These are phyloP conservation scores for Pyrenophora seminiperda DNA, from an alignment of 2,329 filamentous ascomycete genomes.

Conservation along the genomic window DNA sequence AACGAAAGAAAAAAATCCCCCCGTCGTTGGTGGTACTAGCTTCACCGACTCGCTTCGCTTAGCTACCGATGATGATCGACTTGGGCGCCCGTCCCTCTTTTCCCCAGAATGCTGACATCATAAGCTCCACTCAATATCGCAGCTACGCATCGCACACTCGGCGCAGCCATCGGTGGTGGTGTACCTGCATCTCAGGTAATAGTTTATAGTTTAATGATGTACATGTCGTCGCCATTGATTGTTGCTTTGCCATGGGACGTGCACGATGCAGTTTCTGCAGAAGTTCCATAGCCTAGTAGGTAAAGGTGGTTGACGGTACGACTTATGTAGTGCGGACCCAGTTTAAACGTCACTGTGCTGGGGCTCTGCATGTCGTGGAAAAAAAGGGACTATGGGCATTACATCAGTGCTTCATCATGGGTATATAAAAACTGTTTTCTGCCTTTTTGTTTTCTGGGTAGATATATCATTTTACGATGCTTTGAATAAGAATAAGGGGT, in stretches of 20 bases:
- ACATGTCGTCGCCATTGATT: slow-evolving; percentile 8
- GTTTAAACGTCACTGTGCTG: slow-evolving; percentile 12
- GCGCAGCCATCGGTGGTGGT: slow-evolving; percentile 13
- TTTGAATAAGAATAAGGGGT: too few species aligned
- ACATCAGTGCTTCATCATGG: slow-evolving; percentile 12
- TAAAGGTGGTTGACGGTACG: slow-evolving; percentile 4
- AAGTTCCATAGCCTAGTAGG: not conserved
- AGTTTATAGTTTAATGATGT: slow-evolving; percentile 8
- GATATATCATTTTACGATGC: not conserved
- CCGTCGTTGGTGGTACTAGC: too few species aligned
- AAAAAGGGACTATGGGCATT: slow-evolving; percentile 1
- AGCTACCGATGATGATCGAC: too few species aligned
- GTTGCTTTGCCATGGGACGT: too few species aligned
- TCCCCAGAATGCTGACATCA: slow-evolving; percentile 15
- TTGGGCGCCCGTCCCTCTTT: not conserved
- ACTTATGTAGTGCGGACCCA: slow-evolving; percentile 1
- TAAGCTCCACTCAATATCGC: slow-evolving; percentile 12
- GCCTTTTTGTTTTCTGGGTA: not conserved
- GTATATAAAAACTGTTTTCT: not conserved
- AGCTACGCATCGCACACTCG: slow-evolving; percentile 8
- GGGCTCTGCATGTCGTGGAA: not conserved
- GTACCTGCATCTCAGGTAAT: slow-evolving; percentile 12
- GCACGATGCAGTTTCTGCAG: too few species aligned
- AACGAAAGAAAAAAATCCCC: too few species aligned
- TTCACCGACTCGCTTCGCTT: too few species aligned